A percentile compares a stretch with the other conserved stretches of the same genome.
Conservation (phyloP, 768 basidiomycete genomes). For the Mycena chlorophos region DNA sequence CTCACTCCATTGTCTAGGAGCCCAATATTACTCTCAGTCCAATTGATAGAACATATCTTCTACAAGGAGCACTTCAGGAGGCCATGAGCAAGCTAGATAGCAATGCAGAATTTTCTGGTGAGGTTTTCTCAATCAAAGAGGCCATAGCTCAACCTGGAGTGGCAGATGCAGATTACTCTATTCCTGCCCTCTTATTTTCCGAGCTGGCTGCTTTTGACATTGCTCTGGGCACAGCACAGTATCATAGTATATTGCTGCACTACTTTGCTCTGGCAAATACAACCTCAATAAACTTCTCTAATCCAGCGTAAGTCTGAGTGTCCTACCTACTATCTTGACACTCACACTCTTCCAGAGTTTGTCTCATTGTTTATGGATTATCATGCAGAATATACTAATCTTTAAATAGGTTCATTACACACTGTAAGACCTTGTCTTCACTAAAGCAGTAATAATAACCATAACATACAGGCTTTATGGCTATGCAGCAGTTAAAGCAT, state of each 20-base stretch:
- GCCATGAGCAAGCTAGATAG: not conserved
- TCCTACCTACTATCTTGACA: not conserved
- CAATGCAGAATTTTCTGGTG: not conserved
- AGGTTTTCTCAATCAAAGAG: not conserved
- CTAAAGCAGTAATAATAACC: not conserved
- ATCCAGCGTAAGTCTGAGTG: not conserved
- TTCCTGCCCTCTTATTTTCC: not conserved
- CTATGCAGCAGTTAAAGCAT: not conserved
- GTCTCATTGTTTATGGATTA: not conserved
- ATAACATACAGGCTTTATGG: not conserved
- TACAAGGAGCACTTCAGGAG: not conserved
- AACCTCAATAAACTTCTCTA: not conserved
- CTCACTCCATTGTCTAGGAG: no score
- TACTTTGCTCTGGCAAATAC: not conserved
- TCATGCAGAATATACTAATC: not conserved
- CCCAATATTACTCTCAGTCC: no score
- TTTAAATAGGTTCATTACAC: not conserved
- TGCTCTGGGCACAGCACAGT: not conserved
- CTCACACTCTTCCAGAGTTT: not conserved
- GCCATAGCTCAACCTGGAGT: not conserved
- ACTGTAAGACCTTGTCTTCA: not conserved
- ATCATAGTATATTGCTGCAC: not conserved
- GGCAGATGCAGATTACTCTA: not conserved
- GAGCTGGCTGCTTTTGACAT: not conserved
- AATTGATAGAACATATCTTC: no score